phyloP scores from a whole-genome alignment of 371 early-diverging fungal species.

The Batkoa obscura region DNA sequence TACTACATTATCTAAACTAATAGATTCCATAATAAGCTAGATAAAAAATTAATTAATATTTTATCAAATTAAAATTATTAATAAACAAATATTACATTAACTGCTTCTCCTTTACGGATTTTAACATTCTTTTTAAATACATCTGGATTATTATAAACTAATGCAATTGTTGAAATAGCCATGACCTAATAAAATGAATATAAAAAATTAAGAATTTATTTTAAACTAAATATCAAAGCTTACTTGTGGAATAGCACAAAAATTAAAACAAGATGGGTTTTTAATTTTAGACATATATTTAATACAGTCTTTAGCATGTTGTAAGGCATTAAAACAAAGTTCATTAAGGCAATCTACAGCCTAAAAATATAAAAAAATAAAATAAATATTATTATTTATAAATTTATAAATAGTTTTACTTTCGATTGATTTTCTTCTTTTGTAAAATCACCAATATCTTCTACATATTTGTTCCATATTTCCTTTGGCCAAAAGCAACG shows the following conservation, averaged over 20 bases:
- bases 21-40: slow-evolving; percentile 8
- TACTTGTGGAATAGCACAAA: slow-evolving; percentile 93
- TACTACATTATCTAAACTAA: slow-evolving; percentile 3
- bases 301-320: slow-evolving; percentile 66
- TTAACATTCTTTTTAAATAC: slow-evolving; percentile 64
- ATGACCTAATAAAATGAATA: slow-evolving; percentile 28
- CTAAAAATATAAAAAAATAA: slow-evolving; percentile 2
- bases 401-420: slow-evolving; percentile 11
- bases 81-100: slow-evolving; percentile 24
- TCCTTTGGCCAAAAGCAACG: slow-evolving; percentile 87
- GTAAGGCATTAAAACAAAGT: slow-evolving; percentile 69
- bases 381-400: no score
- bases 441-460: slow-evolving; percentile 30
- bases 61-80: background rate
- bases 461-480: slow-evolving; percentile 60
- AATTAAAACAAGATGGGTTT: slow-evolving; percentile 69
- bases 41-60: background rate
- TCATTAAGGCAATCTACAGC: slow-evolving; percentile 60
- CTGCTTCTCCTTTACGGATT: slow-evolving; percentile 86
- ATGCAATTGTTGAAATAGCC: slow-evolving; percentile 85
- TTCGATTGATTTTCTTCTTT: slow-evolving; percentile 35
- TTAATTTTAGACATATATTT: slow-evolving; percentile 57
- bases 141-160: slow-evolving; percentile 67
- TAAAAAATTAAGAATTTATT: no score
- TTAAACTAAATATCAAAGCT: background rate